A percentile compares a stretch with the other conserved stretches of the same genome.
These are phyloP conservation scores for Aristolochia fimbriata DNA, from an alignment of 164 flowering plant genomes.

Conservation along the genomic window DNA sequence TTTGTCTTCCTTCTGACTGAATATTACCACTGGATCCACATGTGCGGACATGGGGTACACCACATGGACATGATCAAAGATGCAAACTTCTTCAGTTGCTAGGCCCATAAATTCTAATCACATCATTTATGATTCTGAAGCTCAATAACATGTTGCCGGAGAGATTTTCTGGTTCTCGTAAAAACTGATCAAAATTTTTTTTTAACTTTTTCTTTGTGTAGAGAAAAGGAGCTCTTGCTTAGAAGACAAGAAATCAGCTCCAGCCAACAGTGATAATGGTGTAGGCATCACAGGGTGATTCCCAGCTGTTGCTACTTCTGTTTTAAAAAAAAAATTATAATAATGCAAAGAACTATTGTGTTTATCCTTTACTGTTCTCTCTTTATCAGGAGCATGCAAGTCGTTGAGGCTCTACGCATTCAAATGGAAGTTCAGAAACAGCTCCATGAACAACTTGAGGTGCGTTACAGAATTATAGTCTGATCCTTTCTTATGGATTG, in stretches of 20 bases:
- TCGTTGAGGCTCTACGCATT: conserved; percentile 64
- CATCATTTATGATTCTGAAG: background rate
- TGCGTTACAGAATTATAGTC: conserved; percentile 9
- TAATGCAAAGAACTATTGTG: background rate
- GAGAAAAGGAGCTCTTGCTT: conserved; percentile 34
- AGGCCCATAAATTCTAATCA: no score
- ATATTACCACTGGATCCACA: background rate
- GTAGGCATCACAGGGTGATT: conserved; percentile 32
- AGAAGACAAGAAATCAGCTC: conserved; percentile 35
- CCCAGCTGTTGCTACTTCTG: background rate
- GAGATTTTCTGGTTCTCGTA: background rate
- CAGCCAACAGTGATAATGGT: conserved; percentile 24
- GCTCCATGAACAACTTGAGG: conserved; percentile 70
- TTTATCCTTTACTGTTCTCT: background rate
- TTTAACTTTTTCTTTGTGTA: conserved; percentile 5
- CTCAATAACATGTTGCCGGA: no score
- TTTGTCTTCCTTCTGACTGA: background rate
- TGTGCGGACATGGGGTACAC: background rate
- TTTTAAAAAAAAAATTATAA: background rate
- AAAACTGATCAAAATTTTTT: background rate
- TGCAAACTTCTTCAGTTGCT: background rate
- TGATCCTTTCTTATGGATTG: background rate
- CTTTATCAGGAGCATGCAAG: conserved; percentile 42
- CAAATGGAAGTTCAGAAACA: conserved; percentile 88
- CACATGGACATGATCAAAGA: no score